Evolutionary conservation across 305 asterid species (phyloP).

Genomic region (Coffea humblotiana): DNA sequence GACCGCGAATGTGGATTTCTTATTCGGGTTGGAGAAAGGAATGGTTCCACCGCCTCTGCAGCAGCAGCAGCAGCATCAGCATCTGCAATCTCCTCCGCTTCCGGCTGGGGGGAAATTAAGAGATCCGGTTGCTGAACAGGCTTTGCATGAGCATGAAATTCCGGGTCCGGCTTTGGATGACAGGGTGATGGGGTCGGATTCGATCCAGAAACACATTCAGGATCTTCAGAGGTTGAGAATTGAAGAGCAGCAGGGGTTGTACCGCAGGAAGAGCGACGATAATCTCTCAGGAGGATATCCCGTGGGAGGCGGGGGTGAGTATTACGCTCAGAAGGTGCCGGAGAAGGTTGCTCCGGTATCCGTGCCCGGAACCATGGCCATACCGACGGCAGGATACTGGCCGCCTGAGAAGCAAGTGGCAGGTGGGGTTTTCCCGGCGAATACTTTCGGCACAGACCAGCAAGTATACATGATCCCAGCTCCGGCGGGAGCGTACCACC

Average conservation of each 20-base stretch:
- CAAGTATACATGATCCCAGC: constrained; percentile 62
- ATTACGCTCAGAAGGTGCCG: constrained; percentile 46
- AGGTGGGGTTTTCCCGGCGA: constrained; percentile 43
- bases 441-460: constrained; percentile 46
- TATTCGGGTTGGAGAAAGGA: constrained; percentile 81
- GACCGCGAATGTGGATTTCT: constrained; percentile 54
- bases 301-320: constrained; percentile 64
- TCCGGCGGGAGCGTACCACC: constrained; percentile 23
- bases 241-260: constrained; percentile 67
- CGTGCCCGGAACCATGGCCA: constrained; percentile 38
- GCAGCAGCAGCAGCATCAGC: constrained; percentile 16
- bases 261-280: constrained; percentile 60
- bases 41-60: constrained; percentile 37
- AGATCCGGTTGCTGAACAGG: constrained; percentile 24
- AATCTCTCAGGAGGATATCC: constrained; percentile 46
- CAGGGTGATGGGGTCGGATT: constrained; percentile 56
- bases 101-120: constrained; percentile 16
- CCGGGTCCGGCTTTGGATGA: constrained; percentile 45
- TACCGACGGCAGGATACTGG: constrained; percentile 46
- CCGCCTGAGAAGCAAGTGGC: constrained; percentile 44
- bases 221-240: constrained; percentile 83
- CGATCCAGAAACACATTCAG: constrained; percentile 96
- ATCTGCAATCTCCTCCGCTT: background rate
- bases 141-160: constrained; percentile 26
- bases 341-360: constrained; percentile 47